Evolutionary conservation across 2,329 filamentous ascomycete genomes (phyloP).

Genomic region (Aspergillus japonicus): DNA sequence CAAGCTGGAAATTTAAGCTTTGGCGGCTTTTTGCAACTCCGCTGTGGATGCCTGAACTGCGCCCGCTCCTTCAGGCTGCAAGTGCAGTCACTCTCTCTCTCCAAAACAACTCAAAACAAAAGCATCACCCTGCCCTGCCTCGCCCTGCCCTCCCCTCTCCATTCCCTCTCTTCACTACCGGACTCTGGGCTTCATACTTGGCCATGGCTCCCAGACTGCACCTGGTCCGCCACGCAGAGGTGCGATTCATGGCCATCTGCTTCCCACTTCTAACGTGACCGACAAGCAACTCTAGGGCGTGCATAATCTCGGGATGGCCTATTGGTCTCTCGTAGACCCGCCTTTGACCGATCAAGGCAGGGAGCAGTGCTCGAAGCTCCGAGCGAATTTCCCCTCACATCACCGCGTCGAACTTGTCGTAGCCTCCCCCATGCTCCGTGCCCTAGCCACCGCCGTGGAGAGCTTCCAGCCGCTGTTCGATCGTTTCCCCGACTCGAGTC

Average conservation of each 20-base stretch:
- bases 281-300: constrained; percentile 52
- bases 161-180: too few relatives aligned
- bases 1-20: neutral
- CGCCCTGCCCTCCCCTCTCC: too few relatives aligned
- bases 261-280: too few relatives aligned
- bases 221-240: constrained; percentile 8
- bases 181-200: too few relatives aligned
- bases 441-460: too few relatives aligned
- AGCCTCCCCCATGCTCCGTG: too few relatives aligned
- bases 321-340: constrained; percentile 69
- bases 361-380: constrained; percentile 65
- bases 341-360: constrained; percentile 67
- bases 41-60: neutral
- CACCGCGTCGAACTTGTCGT: too few relatives aligned
- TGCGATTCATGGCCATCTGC: neutral
- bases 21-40: too few relatives aligned
- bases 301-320: constrained; percentile 69
- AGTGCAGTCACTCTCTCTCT: neutral
- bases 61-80: neutral
- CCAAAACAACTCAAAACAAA: too few relatives aligned
- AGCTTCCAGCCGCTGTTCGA: too few relatives aligned
- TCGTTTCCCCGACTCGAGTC: constrained; percentile 9
- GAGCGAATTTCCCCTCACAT: constrained; percentile 23
- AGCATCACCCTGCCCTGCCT: too few relatives aligned
- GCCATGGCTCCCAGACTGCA: constrained; percentile 4